Percentiles rank a stretch among this genome's conserved stretches.
Evolutionary conservation across 768 basidiomycete genomes (phyloP).

Genomic region (Boletus huronensis): DNA sequence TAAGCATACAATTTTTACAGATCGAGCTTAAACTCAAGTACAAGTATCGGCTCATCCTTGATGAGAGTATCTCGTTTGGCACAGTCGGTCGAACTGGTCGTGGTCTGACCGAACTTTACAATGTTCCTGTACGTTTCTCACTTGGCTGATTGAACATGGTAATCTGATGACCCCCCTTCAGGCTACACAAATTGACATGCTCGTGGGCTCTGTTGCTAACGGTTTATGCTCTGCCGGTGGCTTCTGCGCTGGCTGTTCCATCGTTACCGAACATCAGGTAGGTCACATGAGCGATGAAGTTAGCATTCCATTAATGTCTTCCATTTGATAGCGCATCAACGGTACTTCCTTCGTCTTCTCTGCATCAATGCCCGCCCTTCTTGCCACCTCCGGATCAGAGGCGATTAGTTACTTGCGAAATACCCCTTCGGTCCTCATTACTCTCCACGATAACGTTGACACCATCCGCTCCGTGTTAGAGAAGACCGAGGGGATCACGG

Average conservation of each 20-base stretch:
- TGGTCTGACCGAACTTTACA: slow-evolving; percentile 92
- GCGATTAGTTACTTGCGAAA: slow-evolving; percentile 76
- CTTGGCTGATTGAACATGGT: neutral
- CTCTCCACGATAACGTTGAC: slow-evolving; percentile 78
- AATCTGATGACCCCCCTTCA: slow-evolving; percentile 26
- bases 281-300: neutral
- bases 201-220: slow-evolving; percentile 86
- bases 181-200: slow-evolving; percentile 90
- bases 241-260: slow-evolving; percentile 87
- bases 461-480: slow-evolving; percentile 79
- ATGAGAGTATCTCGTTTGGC: slow-evolving; percentile 93
- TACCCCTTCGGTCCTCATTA: slow-evolving; percentile 69
- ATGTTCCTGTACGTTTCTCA: slow-evolving; percentile 67
- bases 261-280: slow-evolving; percentile 88
- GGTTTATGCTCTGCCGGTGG: slow-evolving; percentile 84
- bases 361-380: slow-evolving; percentile 86
- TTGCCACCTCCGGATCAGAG: slow-evolving; percentile 84
- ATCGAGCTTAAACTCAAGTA: slow-evolving; percentile 93
- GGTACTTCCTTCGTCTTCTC: slow-evolving; percentile 95
- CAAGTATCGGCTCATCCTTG: slow-evolving; percentile 93
- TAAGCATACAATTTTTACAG: slow-evolving; percentile 37
- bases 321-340: slow-evolving; percentile 76
- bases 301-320: neutral
- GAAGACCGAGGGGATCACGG: slow-evolving; percentile 71
- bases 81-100: slow-evolving; percentile 90